A percentile compares a stretch with the other conserved stretches of the same genome.
phyloP scores from a whole-genome alignment of 345 rosid genomes.

The Salix koriyanagi region DNA sequence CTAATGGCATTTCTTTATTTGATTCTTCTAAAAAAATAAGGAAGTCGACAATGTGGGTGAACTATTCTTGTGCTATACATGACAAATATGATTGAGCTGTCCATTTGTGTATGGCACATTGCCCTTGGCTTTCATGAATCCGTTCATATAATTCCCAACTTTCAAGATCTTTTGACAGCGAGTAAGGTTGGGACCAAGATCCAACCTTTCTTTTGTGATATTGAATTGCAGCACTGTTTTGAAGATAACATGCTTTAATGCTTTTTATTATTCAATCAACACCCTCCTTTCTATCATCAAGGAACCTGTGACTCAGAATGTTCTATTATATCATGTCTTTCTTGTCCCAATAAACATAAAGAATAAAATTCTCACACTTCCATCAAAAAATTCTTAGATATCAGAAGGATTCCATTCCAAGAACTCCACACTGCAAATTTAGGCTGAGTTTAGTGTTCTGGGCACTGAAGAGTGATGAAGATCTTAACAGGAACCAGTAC shows the following conservation, averaged over 20 bases:
- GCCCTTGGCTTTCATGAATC: neutral
- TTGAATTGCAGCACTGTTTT: neutral
- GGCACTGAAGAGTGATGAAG: neutral
- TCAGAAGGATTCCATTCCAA: neutral
- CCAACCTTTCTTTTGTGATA: neutral
- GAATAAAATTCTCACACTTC: too few species aligned
- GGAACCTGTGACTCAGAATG: neutral
- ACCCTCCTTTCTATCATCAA: neutral
- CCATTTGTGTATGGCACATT: slow-evolving; percentile 5
- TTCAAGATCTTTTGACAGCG: neutral
- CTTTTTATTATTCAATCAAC: too few species aligned
- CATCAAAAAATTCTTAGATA: neutral
- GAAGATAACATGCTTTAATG: neutral
- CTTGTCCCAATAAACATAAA: neutral
- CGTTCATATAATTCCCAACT: neutral
- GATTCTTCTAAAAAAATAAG: slow-evolving; percentile 10
- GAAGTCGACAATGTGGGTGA: neutral
- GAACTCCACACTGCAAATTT: neutral
- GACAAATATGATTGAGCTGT: slow-evolving; percentile 9
- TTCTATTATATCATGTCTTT: neutral
- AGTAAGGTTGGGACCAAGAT: neutral
- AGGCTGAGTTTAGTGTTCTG: neutral
- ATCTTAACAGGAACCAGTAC: too few species aligned
- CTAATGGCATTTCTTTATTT: slow-evolving; percentile 17
- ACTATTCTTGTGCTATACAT: neutral